Base-by-base conservation (phyloP, 768 basidiomycete genomes). In the Crucibulum laeve region DNA sequence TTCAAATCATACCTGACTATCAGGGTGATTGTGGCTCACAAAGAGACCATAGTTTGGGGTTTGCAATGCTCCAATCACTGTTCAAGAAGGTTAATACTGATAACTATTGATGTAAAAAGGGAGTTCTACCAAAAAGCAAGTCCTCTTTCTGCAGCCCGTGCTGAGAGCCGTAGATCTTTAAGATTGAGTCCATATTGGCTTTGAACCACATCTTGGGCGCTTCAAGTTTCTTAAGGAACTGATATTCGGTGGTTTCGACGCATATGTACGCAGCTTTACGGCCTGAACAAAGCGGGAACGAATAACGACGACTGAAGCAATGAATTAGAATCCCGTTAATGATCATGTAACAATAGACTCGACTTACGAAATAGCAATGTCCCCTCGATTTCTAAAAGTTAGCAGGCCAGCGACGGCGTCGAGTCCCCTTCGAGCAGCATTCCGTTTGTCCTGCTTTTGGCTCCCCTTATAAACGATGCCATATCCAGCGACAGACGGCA, bases 151-250 rank as follows among this genome's bases (percentile, higher is more conserved):
- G 69, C 37, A 84, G 74, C 4, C 61, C 64, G 49, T 77, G 75
- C 37, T 57, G 49, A 25, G 53, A 13, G 4, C 70, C 77, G 57
- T 76, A 89, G 14, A 75, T 59, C 33, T 74, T 58, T 63, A 89
- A 52, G 49, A 92, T 80, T 17, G 66, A 56, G 44, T 86, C 75
- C 19, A 80, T 76, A 51, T 91, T 83, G 3, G 74, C 71, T 44
- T 74, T 76, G 61, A 92, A 84, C 85, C 89, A 92, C 46, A 65
- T 73, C 53, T 78, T 82, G 0, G 87, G 79, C 7, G 79, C 75
- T 4, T 79, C 74, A 36, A 86, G 52, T 30, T 73, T 70, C 43
- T 81, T 75, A 48, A 89, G 69, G 51, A 84, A 88, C 14, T 71
- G 73, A 59, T 87, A 87, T 47, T 80, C 67, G 22, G 82, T 84